phyloP scores from a whole-genome alignment of 148 eudicot species.

The Rhododendron ferrugineum region DNA sequence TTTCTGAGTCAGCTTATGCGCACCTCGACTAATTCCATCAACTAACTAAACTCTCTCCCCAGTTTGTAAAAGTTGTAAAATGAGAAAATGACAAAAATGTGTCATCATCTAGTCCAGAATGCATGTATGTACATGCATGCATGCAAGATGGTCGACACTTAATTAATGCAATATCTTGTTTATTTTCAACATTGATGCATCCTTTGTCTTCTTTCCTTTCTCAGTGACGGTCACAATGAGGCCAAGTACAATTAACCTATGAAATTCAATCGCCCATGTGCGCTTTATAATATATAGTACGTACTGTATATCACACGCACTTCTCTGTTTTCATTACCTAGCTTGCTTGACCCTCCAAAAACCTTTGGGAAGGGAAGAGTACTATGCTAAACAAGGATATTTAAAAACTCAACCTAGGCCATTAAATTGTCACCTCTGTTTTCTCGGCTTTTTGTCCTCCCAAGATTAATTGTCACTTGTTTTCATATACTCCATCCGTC shows the following conservation, averaged over 20 bases:
- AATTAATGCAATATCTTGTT: too few species aligned
- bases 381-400: background rate
- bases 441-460: background rate
- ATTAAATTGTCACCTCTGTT: background rate
- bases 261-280: background rate
- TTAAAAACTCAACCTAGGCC: background rate
- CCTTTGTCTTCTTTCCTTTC: too few species aligned
- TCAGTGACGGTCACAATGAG: background rate
- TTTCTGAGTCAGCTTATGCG: too few species aligned
- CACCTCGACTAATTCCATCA: too few species aligned
- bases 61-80: too few species aligned
- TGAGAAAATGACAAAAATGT: background rate
- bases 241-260: background rate
- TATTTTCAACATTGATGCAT: too few species aligned
- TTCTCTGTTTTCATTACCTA: background rate
- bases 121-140: background rate
- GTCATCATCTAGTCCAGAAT: background rate
- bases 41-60: too few species aligned
- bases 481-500: too few species aligned
- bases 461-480: background rate
- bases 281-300: background rate
- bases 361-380: background rate
- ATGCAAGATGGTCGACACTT: background rate
- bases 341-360: background rate
- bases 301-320: background rate